Base-by-base conservation (phyloP, 2,329 filamentous ascomycete species). In the Dryadomyces sulphureus region DNA sequence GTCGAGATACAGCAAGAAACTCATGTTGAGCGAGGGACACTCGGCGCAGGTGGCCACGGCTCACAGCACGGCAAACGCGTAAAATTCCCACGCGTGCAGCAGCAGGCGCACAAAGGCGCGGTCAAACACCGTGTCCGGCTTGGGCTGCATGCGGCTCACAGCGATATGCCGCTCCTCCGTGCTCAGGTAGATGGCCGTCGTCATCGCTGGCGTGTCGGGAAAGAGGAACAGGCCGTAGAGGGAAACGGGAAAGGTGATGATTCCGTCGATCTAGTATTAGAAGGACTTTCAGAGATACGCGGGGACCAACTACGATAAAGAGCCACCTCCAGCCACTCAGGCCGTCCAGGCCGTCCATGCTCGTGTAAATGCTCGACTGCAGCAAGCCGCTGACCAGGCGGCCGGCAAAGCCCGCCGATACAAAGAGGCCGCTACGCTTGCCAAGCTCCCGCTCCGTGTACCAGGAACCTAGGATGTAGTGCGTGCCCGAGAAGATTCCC, bases 31-130 rank as follows among this genome's bases (percentile, higher is more conserved):
- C 45, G 72, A 76, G 58, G 84, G 85, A 0, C 77, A 81, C 57
- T 87, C 81, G 0, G 77, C 79, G 56, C 84, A 79, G 25, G 80
- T 79, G 0, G 79, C 80, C 36, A 86, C 76, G 51, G 81, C 72
- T 79, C 79, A 84, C 0, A 84, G 70, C 5, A 75, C 55, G 2
- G 77, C 70, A 53, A 84, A 83, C 1, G 76, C 77, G 65, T 77
- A 82, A 68, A 73, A 81, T 54, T 79, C 72, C 70, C 73, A 79
- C 0, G 73, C 77, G 0, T 64, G 62, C 9, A 82, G 65, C 16
- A 79, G 69, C 39, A 4, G 16, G 11, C 16, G 11, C 14, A 19
- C 17, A 19, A 17, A 36, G 11, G n/a, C 34, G 4, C n/a, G n/a
- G 34, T 17, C 8, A 8, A 32, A 14, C 9, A 32, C 5, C 6